A percentile compares a stretch with the other conserved stretches of the same genome.
Evolutionary conservation across 2,329 filamentous ascomycete genomes (phyloP).

Genomic region (Diplodia seriata): DNA sequence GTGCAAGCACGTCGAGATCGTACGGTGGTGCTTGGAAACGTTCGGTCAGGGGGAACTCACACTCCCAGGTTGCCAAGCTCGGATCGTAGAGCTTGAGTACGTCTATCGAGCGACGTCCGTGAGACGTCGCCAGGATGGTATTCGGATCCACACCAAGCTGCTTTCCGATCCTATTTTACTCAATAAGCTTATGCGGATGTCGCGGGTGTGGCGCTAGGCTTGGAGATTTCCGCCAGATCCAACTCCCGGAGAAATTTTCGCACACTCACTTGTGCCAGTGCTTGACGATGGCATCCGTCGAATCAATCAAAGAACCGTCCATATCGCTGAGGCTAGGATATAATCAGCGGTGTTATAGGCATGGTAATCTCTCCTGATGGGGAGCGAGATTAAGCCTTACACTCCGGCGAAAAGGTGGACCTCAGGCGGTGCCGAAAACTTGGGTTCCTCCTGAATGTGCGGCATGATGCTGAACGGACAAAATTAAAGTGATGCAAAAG

Average conservation of each 20-base stretch:
- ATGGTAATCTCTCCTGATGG: slow-evolving; percentile 13
- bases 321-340: slow-evolving; percentile 68
- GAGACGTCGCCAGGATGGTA: slow-evolving; percentile 86
- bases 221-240: slow-evolving; percentile 17
- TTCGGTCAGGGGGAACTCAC: slow-evolving; percentile 60
- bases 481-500: slow-evolving; percentile 15
- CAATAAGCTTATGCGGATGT: slow-evolving; percentile 27
- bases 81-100: slow-evolving; percentile 79
- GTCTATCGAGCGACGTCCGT: slow-evolving; percentile 90
- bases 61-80: slow-evolving; percentile 90
- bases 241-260: slow-evolving; percentile 14
- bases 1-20: background rate
- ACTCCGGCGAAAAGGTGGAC: slow-evolving; percentile 53
- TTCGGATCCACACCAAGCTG: slow-evolving; percentile 86
- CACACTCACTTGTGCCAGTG: slow-evolving; percentile 74
- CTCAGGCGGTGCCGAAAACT: slow-evolving; percentile 52
- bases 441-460: slow-evolving; percentile 37
- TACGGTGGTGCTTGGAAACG: background rate
- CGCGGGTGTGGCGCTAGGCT: slow-evolving; percentile 17
- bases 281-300: slow-evolving; percentile 76
- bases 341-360: slow-evolving; percentile 23
- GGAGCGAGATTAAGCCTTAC: slow-evolving; percentile 39
- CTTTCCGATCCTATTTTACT: slow-evolving; percentile 67
- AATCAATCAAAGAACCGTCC: slow-evolving; percentile 86
- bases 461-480: slow-evolving; percentile 7